Conservation (phyloP, 169 alveolate genomes). For the Eimeria tenella region DNA sequence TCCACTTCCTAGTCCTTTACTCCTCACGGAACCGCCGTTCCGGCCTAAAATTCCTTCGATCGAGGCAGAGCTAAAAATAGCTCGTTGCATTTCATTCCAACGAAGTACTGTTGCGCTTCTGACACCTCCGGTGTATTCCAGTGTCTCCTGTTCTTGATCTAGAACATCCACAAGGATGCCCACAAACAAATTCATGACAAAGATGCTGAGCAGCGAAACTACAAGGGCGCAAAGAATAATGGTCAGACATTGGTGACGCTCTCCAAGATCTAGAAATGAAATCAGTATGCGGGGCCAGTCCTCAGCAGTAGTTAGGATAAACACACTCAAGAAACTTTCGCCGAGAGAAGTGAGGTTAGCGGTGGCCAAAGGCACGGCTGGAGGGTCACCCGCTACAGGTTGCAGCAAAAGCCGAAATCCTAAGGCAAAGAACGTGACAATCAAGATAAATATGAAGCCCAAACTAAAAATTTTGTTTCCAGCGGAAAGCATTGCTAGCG, state of each 20-base stretch:
- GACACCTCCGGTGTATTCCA: conserved; percentile 75
- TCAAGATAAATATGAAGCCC: conserved; percentile 15
- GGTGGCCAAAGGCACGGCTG: conserved; percentile 1
- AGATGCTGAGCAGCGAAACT: conserved; percentile 65
- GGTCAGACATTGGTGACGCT: conserved; percentile 3
- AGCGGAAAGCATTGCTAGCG: conserved; percentile 61
- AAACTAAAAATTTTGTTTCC: conserved; percentile 22
- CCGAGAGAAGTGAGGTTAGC: conserved; percentile 60
- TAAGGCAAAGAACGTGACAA: conserved; percentile 30
- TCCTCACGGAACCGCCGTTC: conserved; percentile 10
- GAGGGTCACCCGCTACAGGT: conserved; percentile 56
- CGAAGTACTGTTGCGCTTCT: conserved; percentile 76
- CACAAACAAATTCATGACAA: conserved; percentile 66
- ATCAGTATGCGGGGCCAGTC: conserved; percentile 77
- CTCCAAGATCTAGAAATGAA: conserved; percentile 53
- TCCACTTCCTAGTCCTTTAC: not conserved
- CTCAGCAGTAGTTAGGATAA: conserved; percentile 73
- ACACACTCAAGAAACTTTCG: conserved; percentile 68
- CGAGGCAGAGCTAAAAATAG: conserved; percentile 26
- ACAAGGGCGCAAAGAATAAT: conserved; percentile 52
- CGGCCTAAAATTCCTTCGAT: not conserved
- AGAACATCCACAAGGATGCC: conserved; percentile 77
- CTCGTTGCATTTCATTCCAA: conserved; percentile 78
- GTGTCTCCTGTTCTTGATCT: conserved; percentile 61
- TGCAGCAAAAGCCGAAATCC: conserved; percentile 28